Percentiles rank a stretch among this genome's conserved stretches.
Evolutionary conservation across 345 rosid genomes (phyloP).

Genomic region (Citrus mangshanensis): DNA sequence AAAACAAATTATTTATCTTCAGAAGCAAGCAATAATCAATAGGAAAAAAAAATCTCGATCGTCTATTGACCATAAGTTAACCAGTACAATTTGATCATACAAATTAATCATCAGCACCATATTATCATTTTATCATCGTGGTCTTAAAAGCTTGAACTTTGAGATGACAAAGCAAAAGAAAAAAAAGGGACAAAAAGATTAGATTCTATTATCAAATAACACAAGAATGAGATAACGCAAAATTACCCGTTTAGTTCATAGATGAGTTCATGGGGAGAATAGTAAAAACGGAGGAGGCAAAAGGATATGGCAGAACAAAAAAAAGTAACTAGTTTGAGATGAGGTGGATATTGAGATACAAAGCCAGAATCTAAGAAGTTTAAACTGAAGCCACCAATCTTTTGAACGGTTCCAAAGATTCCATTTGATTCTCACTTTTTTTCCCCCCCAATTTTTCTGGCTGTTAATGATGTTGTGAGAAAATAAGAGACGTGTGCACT

Average conservation of each 20-base stretch:
- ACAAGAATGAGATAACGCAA: background rate
- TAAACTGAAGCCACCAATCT: slow-evolving; percentile 49
- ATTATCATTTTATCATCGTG: background rate
- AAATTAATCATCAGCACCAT: background rate
- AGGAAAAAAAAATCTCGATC: background rate
- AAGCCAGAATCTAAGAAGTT: slow-evolving; percentile 23
- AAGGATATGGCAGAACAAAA: background rate
- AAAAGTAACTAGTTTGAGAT: background rate
- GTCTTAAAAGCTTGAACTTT: background rate
- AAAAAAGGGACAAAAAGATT: background rate
- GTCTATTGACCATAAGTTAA: background rate
- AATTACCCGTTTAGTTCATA: background rate
- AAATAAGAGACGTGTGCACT: slow-evolving; percentile 13
- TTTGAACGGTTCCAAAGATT: slow-evolving; percentile 51
- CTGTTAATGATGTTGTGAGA: background rate
- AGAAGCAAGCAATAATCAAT: background rate
- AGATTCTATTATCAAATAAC: background rate
- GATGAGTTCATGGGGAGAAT: background rate
- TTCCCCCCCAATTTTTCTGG: background rate
- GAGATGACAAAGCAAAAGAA: background rate
- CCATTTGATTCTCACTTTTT: slow-evolving; percentile 1
- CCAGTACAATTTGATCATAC: background rate
- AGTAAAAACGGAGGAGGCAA: background rate
- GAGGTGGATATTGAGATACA: background rate
- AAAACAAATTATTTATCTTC: background rate